Base-by-base conservation (phyloP, 2,329 filamentous ascomycete genomes). In the Arthrinium puccinioides region DNA sequence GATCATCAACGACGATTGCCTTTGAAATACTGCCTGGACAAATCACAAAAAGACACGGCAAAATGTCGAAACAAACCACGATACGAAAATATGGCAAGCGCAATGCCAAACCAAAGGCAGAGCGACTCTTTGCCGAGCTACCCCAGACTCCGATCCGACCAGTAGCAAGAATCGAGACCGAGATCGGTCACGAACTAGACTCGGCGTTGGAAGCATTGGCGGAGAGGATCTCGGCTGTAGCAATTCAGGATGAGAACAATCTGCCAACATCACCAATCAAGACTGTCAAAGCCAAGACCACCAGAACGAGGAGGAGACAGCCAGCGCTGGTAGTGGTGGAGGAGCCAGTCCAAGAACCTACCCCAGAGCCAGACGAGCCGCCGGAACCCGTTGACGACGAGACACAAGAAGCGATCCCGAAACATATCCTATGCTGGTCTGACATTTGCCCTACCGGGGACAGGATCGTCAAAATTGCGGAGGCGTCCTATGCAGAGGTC, bases 401-500 rank as follows among this genome's bases (percentile, higher is more conserved):
- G 11, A 11, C 18, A 18, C n/a, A n/a, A n/a, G n/a, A n/a, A n/a
- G n/a, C n/a, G n/a, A n/a, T n/a, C n/a, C n/a, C n/a, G n/a, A n/a
- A n/a, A n/a, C n/a, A n/a, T n/a, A n/a, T n/a, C n/a, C n/a, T n/a
- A n/a, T n/a, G n/a, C 1, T 82, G 78, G 77, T 56, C 66, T 21
- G 74, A 80, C 36, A 63, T 82, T 21, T 76, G 76, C 33, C 69
- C 71, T 0, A 57, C 63, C 0, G 67, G 64, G 13, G 69, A 74
- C 48, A 55, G 57, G 24, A 75, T 82, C 33, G 64, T 67, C 29
- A 82, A 82, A 56, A 82, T 82, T 35, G 77, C 78, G 9, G 78
- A 82, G 52, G 77, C 78, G 5, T 82, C 78, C 3, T 82, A 74
- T 46, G 76, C 78, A 6, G 78, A 82, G 51, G 76, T 82, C 9